These are phyloP conservation scores for Penicillium cinerascens DNA, from an alignment of 495 filamentous ascomycete species.

Conservation along the genomic window DNA sequence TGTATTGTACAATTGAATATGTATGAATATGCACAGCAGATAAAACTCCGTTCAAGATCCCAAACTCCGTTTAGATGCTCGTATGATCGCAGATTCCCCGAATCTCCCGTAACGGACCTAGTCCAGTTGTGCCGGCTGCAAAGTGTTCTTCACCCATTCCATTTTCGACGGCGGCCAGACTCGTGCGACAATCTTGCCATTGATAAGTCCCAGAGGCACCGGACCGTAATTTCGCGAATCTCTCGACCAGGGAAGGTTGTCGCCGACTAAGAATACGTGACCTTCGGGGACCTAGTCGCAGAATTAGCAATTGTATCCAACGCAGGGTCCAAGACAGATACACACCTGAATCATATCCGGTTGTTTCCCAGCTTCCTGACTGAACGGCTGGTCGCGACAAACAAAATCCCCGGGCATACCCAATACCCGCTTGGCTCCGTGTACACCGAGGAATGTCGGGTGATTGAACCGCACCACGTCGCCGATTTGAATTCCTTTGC, in stretches of 20 bases:
- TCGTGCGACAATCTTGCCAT: constrained; percentile 77
- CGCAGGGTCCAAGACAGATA: constrained; percentile 15
- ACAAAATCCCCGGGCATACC: constrained; percentile 93
- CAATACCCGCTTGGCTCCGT: constrained; percentile 75
- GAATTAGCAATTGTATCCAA: neutral
- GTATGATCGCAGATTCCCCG: constrained; percentile 1
- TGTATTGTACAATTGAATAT: constrained; percentile 48
- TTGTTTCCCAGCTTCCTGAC: constrained; percentile 31
- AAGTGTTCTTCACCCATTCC: constrained; percentile 51
- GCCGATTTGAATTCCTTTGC: constrained; percentile 68
- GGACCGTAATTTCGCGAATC: constrained; percentile 87
- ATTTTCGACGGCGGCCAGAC: constrained; percentile 50
- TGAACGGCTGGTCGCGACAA: constrained; percentile 58
- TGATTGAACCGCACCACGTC: constrained; percentile 78
- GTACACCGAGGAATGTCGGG: constrained; percentile 59
- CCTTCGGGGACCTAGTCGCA: constrained; percentile 71
- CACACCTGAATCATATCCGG: constrained; percentile 71
- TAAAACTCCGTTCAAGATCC: constrained; percentile 18
- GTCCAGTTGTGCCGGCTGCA: constrained; percentile 38
- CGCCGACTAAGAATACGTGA: constrained; percentile 84
- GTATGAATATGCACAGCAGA: constrained; percentile 47
- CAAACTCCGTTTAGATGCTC: constrained; percentile 31
- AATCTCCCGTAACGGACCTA: neutral
- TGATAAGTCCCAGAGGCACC: constrained; percentile 76
- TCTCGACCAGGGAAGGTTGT: constrained; percentile 76